A percentile compares a stretch with the other conserved stretches of the same genome.
Conservation (phyloP, 345 rosid genomes). For the Atalantia buxifolia region DNA sequence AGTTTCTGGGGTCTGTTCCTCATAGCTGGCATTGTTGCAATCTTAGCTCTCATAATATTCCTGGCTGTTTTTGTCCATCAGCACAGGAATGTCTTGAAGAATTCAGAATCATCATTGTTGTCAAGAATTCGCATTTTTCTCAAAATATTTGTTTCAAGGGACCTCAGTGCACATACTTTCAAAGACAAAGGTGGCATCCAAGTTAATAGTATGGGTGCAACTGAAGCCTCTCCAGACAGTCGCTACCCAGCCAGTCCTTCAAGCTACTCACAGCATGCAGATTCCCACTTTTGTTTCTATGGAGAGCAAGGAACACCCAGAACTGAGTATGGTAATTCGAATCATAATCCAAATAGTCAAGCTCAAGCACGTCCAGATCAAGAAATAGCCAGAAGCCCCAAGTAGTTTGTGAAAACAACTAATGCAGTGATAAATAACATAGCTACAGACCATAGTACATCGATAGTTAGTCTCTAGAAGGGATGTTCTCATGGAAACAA, state of each 20-base stretch:
- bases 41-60: too few relatives aligned
- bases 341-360: not conserved
- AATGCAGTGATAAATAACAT: not conserved
- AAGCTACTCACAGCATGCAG: slow-evolving; percentile 10
- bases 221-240: slow-evolving; percentile 16
- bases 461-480: too few relatives aligned
- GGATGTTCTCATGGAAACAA: not conserved
- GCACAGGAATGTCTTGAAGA: too few relatives aligned
- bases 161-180: slow-evolving; percentile 29
- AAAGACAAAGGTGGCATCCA: slow-evolving; percentile 1
- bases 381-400: not conserved
- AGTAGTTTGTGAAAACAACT: not conserved
- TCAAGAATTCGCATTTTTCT: slow-evolving; percentile 15
- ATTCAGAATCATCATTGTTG: slow-evolving; percentile 13
- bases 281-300: not conserved
- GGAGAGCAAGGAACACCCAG: slow-evolving; percentile 20
- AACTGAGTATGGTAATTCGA: not conserved
- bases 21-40: too few relatives aligned
- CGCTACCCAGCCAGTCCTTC: slow-evolving; percentile 17
- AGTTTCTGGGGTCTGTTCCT: slow-evolving; percentile 28
- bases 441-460: not conserved
- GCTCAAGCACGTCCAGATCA: not conserved
- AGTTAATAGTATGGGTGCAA: slow-evolving; percentile 7
- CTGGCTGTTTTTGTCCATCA: too few relatives aligned
- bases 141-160: slow-evolving; percentile 30